Conservation (phyloP, 768 basidiomycete species). For the Cubamyces sp. region DNA sequence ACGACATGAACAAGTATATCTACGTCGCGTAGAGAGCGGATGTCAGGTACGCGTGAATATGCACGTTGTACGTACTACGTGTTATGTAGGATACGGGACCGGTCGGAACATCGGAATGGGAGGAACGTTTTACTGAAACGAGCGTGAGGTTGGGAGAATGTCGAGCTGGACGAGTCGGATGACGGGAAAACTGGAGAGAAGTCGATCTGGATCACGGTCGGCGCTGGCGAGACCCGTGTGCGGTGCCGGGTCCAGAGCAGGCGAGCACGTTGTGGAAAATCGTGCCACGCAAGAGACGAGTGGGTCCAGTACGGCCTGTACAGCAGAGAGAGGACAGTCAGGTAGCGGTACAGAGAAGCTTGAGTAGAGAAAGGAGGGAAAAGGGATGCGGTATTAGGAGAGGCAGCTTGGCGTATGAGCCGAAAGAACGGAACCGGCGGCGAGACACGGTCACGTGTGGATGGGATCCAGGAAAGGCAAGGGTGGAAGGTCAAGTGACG, state of each 20-base stretch:
- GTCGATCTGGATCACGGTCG: conserved; percentile 7
- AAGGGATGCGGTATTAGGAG: background rate
- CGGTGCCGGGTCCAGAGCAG: background rate
- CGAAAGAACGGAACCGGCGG: conserved; percentile 8
- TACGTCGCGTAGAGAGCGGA: conserved; percentile 67
- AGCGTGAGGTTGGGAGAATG: background rate
- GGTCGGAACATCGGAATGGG: background rate
- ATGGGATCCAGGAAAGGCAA: conserved; percentile 1
- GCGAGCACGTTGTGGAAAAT: background rate
- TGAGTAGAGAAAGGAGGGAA: background rate
- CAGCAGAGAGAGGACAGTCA: no score
- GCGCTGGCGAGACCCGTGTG: background rate
- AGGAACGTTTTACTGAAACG: no score
- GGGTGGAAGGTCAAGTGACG: conserved; percentile 4
- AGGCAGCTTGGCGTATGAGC: background rate
- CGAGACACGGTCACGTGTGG: conserved; percentile 24
- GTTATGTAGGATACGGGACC: background rate
- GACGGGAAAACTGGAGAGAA: background rate
- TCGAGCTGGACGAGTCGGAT: background rate
- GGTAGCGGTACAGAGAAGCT: background rate
- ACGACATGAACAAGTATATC: conserved; percentile 69
- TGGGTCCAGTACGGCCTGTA: no score
- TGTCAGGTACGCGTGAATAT: background rate
- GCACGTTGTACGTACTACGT: background rate
- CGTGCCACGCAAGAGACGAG: background rate